phyloP scores from a whole-genome alignment of 2,329 filamentous ascomycete genomes.

The Stromatinia cepivora region DNA sequence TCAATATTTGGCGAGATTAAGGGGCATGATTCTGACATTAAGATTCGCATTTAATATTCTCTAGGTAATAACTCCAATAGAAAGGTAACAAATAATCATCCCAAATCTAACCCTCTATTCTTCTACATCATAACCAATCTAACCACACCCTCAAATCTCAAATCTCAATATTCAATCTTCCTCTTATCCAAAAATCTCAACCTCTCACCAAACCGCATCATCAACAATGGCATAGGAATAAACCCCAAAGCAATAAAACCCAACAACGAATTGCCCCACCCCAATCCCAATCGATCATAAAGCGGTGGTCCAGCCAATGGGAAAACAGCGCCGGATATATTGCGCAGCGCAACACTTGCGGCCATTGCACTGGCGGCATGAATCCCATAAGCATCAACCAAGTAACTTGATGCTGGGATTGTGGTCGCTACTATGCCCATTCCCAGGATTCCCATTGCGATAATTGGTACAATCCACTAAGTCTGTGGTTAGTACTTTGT shows the following conservation, averaged over 20 bases:
- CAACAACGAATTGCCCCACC: constrained; percentile 50
- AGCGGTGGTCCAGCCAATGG: constrained; percentile 51
- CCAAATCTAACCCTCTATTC: too few relatives aligned
- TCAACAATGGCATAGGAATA: constrained; percentile 40
- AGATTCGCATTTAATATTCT: too few relatives aligned
- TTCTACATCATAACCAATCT: too few relatives aligned
- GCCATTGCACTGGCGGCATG: constrained; percentile 45
- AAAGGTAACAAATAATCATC: too few relatives aligned
- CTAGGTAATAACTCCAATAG: too few relatives aligned
- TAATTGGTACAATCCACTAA: constrained; percentile 46
- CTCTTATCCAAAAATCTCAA: neutral
- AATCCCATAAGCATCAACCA: constrained; percentile 45
- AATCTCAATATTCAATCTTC: neutral
- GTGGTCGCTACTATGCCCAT: constrained; percentile 45
- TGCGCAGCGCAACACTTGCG: constrained; percentile 45
- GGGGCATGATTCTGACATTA: too few relatives aligned
- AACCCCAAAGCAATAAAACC: constrained; percentile 50
- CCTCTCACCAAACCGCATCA: neutral
- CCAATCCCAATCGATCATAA: constrained; percentile 45
- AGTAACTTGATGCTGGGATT: constrained; percentile 47
- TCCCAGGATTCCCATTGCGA: constrained; percentile 45
- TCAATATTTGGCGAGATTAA: neutral
- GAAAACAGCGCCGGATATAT: constrained; percentile 50
- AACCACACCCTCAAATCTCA: too few relatives aligned
- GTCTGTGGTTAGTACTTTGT: neutral